Evolutionary conservation across 192 early-diverging fungal genomes (phyloP).

Genomic region (Umbelopsis isabellina): DNA sequence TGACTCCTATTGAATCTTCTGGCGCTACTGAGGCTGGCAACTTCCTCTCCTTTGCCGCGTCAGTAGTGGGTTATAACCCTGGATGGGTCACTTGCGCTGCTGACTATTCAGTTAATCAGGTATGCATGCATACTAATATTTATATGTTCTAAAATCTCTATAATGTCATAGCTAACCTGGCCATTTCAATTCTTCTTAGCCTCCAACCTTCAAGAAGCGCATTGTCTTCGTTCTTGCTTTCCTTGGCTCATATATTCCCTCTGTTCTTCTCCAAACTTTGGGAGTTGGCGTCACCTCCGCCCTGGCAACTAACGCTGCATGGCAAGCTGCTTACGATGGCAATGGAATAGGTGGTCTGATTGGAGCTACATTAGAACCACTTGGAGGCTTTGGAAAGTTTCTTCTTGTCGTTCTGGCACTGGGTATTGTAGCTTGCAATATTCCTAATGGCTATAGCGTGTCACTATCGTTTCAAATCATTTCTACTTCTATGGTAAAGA

Average conservation of each 20-base stretch:
- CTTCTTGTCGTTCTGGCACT: constrained; percentile 29
- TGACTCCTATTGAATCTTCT: constrained; percentile 2
- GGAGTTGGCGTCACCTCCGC: constrained; percentile 21
- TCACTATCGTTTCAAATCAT: constrained; percentile 28
- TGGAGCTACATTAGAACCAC: constrained; percentile 5
- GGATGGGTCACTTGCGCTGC: constrained; percentile 32
- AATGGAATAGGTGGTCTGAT: constrained; percentile 18
- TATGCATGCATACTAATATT: constrained; percentile 11
- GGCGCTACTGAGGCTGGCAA: constrained; percentile 19
- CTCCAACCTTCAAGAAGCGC: not conserved
- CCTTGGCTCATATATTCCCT: constrained; percentile 25
- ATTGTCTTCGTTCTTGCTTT: constrained; percentile 28
- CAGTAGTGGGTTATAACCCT: constrained; percentile 25
- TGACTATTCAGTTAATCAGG: constrained; percentile 26
- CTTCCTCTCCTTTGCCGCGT: constrained; percentile 24
- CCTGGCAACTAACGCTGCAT: constrained; percentile 8
- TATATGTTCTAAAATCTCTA: not conserved
- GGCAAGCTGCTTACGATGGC: constrained; percentile 5
- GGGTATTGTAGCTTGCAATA: constrained; percentile 28
- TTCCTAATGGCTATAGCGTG: constrained; percentile 32
- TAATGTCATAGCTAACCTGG: not conserved
- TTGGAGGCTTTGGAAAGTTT: constrained; percentile 26
- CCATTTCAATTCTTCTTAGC: not conserved
- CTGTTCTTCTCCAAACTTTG: constrained; percentile 24
- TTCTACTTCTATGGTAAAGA: constrained; percentile 12